phyloP scores from a whole-genome alignment of 345 rosid species.

The Populus tremula region DNA sequence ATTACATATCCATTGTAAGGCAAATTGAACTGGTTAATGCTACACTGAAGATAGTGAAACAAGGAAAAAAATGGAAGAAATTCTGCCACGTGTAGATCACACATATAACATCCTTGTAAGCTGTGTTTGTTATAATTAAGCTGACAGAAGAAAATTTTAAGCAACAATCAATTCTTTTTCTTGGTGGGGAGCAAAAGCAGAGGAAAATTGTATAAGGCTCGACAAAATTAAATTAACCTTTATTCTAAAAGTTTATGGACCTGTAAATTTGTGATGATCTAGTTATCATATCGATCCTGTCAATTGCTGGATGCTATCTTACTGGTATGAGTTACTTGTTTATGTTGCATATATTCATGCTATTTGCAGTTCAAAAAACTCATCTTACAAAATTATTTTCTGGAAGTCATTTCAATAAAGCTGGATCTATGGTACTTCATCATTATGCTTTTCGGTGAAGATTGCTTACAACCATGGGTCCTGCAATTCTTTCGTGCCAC shows the following conservation, averaged over 20 bases:
- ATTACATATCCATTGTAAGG: background rate
- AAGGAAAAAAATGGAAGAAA: too few species aligned
- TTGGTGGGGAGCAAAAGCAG: background rate
- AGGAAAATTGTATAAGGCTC: background rate
- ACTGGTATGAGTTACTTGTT: too few species aligned
- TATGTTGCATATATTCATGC: too few species aligned
- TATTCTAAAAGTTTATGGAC: background rate
- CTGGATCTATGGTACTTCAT: background rate
- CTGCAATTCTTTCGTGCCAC: background rate
- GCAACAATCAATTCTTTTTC: background rate
- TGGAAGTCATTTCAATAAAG: background rate
- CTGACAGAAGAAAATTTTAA: background rate
- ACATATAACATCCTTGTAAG: background rate
- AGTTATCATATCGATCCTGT: background rate
- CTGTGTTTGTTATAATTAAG: background rate
- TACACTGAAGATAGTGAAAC: too few species aligned
- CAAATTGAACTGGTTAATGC: too few species aligned
- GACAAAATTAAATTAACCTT: background rate
- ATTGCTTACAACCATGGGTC: background rate
- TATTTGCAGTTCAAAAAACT: background rate
- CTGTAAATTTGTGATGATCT: background rate
- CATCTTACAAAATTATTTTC: background rate
- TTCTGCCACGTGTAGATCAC: background rate
- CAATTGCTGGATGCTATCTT: background rate
- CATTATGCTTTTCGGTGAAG: background rate